Evolutionary conservation across 768 basidiomycete genomes (phyloP), one percentile per base, ranked within the genome.

Genomic region (Coprinopsis strossmayeri): DNA sequence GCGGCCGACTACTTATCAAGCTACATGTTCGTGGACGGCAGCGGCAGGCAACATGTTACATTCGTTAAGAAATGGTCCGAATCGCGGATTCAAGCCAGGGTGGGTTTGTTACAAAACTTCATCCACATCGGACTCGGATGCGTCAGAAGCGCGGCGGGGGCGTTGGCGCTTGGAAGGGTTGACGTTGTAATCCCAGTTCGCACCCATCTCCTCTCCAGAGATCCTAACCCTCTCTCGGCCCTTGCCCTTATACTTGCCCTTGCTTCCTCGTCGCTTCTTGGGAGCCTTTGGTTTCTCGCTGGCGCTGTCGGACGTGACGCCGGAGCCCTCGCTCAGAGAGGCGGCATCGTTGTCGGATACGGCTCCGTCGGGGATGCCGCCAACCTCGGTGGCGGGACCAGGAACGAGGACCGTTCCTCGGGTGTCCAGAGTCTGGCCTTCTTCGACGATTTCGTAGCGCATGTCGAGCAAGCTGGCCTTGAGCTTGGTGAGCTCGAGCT

Each of bases 381-480:
- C 48, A 39, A 37, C 32, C 42, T 26, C 38, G 24, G 50, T 46
- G 43, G 45, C 50, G 28, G 32, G 43, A 5, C 18, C 40, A 27
- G 44, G 12, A 45, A 46, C 25, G 2, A 46, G 24, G 1, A 18
- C 10, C 5, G 37, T 17, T 17, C 50, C 50, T 2, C 17, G 10
- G 50, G 43, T 44, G 44, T 51, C 50, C 7, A 51, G 45, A 3
- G 50, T 51, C 17, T 45, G 35, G 4, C 35, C 50, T 15, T 68
- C 66, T 49, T 64, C 61, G 49, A 57, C 56, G 51, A 68, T 66
- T 51, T 62, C 58, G 53, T 53, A 42, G 43, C 61, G 63, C 63
- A 65, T 68, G 54, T 61, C 59, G 45, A 58, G 52, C 24, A 68
- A 59, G 4, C 59, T 46, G 41, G 57, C 61, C 46, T 65, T 64